A percentile compares a stretch with the other conserved stretches of the same genome.
phyloP scores from a whole-genome alignment of 2,329 filamentous ascomycete species.

The Aschersonia sp. region DNA sequence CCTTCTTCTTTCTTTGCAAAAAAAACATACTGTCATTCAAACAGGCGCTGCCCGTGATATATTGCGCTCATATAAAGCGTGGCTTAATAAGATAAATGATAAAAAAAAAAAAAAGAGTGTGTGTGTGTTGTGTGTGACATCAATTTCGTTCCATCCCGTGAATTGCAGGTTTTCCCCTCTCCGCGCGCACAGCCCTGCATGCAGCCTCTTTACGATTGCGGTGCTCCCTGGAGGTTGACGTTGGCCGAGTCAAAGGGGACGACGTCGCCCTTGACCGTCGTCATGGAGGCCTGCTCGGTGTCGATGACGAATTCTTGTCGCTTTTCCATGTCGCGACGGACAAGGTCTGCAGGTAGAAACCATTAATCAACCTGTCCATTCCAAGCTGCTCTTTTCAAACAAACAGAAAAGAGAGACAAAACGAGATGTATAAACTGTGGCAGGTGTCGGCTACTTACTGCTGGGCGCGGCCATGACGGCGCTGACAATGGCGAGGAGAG shows the following conservation, averaged over 20 bases:
- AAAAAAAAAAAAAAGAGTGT: too few species aligned
- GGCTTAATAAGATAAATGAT: too few species aligned
- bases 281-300: conserved; percentile 28
- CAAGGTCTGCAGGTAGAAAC: too few species aligned
- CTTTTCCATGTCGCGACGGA: background rate
- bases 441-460: conserved; percentile 9
- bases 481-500: conserved; percentile 30
- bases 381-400: too few species aligned
- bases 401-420: too few species aligned
- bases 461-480: conserved; percentile 26
- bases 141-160: background rate
- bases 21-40: background rate
- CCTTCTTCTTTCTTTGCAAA: background rate
- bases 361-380: too few species aligned
- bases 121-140: background rate
- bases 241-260: conserved; percentile 26
- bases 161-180: too few species aligned
- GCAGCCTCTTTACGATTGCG: too few species aligned
- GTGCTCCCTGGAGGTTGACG: conserved; percentile 18
- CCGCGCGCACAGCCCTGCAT: too few species aligned
- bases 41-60: background rate
- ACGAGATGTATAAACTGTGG: background rate
- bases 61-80: background rate
- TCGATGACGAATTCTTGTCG: conserved; percentile 6
- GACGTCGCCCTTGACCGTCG: conserved; percentile 27